Conservation (phyloP, 1,284 basidiomycete genomes). For the Kwoniella shivajii region DNA sequence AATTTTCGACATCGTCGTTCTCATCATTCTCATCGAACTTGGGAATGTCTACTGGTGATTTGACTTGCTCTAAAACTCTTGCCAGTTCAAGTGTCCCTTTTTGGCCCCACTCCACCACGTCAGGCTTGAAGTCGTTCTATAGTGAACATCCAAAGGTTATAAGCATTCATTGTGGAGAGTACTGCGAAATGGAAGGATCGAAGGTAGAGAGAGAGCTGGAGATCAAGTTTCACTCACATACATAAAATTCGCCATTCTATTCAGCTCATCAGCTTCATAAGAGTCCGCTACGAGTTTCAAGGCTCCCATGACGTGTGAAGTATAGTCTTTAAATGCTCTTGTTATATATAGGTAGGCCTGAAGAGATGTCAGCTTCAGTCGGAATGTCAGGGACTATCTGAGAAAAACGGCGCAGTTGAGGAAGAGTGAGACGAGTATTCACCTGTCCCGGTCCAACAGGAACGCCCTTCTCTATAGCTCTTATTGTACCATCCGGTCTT, state of each 20-base stretch:
- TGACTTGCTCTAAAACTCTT: slow-evolving; percentile 44
- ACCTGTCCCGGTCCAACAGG: slow-evolving; percentile 69
- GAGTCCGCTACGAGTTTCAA: slow-evolving; percentile 73
- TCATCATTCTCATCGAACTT: not conserved
- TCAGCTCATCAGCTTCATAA: slow-evolving; percentile 67
- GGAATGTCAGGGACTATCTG: not conserved
- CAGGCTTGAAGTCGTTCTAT: slow-evolving; percentile 53
- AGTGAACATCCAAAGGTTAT: not conserved
- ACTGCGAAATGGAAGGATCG: too few species aligned
- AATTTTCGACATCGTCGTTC: slow-evolving; percentile 1
- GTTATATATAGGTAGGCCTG: slow-evolving; percentile 77
- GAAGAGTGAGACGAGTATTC: too few species aligned
- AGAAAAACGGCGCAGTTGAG: too few species aligned
- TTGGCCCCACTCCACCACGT: slow-evolving; percentile 53
- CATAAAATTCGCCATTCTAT: slow-evolving; percentile 67
- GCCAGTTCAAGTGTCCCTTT: slow-evolving; percentile 42
- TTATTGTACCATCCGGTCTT: slow-evolving; percentile 70
- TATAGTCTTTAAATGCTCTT: slow-evolving; percentile 73
- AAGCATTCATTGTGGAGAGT: too few species aligned
- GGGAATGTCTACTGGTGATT: slow-evolving; percentile 16
- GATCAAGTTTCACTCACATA: slow-evolving; percentile 58
- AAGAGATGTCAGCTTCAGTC: not conserved
- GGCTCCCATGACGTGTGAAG: slow-evolving; percentile 75
- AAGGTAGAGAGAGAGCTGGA: too few species aligned
- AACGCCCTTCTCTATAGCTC: slow-evolving; percentile 73